Evolutionary conservation across 2,329 filamentous ascomycete genomes (phyloP).

Genomic region (Colletotrichum somersetense): DNA sequence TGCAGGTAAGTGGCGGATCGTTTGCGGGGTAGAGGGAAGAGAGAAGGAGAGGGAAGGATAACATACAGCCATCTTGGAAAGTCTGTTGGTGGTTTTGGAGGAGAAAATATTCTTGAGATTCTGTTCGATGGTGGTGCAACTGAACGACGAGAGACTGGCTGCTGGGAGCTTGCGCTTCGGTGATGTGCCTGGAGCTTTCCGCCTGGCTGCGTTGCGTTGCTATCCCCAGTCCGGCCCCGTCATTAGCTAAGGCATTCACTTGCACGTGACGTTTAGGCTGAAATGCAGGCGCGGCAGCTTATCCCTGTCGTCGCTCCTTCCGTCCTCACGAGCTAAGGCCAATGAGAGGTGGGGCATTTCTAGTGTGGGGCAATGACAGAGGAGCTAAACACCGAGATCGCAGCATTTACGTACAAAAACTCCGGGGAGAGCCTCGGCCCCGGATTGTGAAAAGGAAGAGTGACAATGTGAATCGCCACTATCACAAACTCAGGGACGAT

Average conservation of each 20-base stretch:
- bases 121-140: constrained; percentile 24
- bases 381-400: constrained; percentile 37
- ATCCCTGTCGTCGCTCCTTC: constrained; percentile 26
- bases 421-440: constrained; percentile 33
- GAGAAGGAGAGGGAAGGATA: constrained; percentile 1
- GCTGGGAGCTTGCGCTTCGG: constrained; percentile 40
- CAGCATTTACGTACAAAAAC: constrained; percentile 36
- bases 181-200: constrained; percentile 43
- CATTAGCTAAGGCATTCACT: neutral
- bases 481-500: neutral
- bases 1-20: constrained; percentile 24
- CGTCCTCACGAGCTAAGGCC: constrained; percentile 15
- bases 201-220: constrained; percentile 19
- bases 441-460: constrained; percentile 8
- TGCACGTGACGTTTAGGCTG: constrained; percentile 41
- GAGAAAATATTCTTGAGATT: neutral
- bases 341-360: neutral
- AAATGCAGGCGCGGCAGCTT: constrained; percentile 33
- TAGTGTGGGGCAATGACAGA: constrained; percentile 29
- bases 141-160: constrained; percentile 16
- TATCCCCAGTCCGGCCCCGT: neutral
- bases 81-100: neutral
- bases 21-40: neutral
- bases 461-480: neutral
- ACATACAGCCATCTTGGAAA: constrained; percentile 62